Percentiles rank a stretch among this genome's conserved stretches.
Evolutionary conservation across 768 basidiomycete species (phyloP).

Genomic region (Leccinum incarnatum): DNA sequence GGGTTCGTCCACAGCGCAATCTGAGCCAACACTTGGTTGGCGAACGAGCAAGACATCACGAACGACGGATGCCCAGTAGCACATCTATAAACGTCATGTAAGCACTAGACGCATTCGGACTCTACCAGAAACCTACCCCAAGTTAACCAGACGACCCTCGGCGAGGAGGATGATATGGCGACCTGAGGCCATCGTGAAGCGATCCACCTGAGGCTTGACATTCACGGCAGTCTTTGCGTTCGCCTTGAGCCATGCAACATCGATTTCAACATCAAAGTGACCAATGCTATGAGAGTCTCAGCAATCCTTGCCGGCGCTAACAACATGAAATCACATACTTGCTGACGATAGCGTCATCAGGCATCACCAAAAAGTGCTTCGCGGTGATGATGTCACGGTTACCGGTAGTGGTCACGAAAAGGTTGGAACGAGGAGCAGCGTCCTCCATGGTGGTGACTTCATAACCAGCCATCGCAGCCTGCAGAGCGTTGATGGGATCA

Average conservation of each 20-base stretch:
- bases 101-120: not conserved
- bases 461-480: conserved; percentile 99
- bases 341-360: conserved; percentile 97
- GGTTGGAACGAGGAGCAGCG: conserved; percentile 80
- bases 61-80: conserved; percentile 99
- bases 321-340: conserved; percentile 59
- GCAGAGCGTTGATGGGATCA: conserved; percentile 99
- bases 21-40: conserved; percentile 97
- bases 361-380: conserved; percentile 92
- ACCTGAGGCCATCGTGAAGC: conserved; percentile 88
- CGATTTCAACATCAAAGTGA: conserved; percentile 88
- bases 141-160: conserved; percentile 98
- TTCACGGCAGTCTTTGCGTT: conserved; percentile 83
- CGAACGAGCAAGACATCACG: conserved; percentile 99
- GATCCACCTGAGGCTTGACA: conserved; percentile 99
- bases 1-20: conserved; percentile 96
- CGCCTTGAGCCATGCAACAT: conserved; percentile 96
- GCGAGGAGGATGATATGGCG: conserved; percentile 97
- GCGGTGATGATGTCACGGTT: conserved; percentile 96
- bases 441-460: conserved; percentile 99
- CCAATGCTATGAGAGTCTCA: conserved; percentile 56
- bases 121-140: conserved; percentile 58
- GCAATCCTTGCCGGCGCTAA: conserved; percentile 4
- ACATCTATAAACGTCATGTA: conserved; percentile 49
- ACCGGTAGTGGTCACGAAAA: conserved; percentile 98